phyloP scores from a whole-genome alignment of 768 basidiomycete species.

The Mycena indigotica region DNA sequence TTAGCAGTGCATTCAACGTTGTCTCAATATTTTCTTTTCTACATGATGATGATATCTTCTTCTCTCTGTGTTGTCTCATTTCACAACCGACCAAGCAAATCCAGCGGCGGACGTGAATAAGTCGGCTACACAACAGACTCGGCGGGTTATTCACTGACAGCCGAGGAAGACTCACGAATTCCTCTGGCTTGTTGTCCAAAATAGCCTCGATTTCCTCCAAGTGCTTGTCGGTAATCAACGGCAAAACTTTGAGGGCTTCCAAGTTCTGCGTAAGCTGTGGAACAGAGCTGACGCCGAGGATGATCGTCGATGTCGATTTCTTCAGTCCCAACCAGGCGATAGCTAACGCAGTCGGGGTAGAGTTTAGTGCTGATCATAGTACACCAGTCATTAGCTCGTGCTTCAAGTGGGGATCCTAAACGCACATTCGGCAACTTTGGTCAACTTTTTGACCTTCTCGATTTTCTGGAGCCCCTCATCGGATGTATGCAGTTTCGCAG shows the following conservation, averaged over 20 bases:
- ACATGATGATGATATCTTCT: not conserved
- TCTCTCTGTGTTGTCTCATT: not conserved
- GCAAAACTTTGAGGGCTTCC: conserved; percentile 70
- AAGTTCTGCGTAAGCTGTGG: conserved; percentile 69
- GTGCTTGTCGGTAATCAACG: conserved; percentile 69
- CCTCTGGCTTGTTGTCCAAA: conserved; percentile 52
- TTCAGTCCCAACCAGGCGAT: conserved; percentile 76
- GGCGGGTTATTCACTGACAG: not conserved
- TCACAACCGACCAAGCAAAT: not conserved
- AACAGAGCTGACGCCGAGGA: conserved; percentile 65
- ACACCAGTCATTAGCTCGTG: too few relatives aligned
- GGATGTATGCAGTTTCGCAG: conserved; percentile 39
- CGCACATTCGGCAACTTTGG: conserved; percentile 63
- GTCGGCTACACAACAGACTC: not conserved
- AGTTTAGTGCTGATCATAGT: conserved; percentile 46
- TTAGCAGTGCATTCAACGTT: not conserved
- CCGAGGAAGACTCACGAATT: conserved; percentile 30
- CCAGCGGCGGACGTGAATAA: not conserved
- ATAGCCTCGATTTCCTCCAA: conserved; percentile 70
- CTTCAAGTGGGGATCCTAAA: conserved; percentile 1
- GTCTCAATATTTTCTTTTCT: not conserved
- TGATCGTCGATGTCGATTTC: conserved; percentile 66
- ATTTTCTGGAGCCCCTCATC: conserved; percentile 33
- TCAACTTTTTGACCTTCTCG: conserved; percentile 67
- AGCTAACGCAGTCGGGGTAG: conserved; percentile 65